phyloP scores from a whole-genome alignment of 1,139 yeast genomes.

The Nematodospora anomalae region DNA sequence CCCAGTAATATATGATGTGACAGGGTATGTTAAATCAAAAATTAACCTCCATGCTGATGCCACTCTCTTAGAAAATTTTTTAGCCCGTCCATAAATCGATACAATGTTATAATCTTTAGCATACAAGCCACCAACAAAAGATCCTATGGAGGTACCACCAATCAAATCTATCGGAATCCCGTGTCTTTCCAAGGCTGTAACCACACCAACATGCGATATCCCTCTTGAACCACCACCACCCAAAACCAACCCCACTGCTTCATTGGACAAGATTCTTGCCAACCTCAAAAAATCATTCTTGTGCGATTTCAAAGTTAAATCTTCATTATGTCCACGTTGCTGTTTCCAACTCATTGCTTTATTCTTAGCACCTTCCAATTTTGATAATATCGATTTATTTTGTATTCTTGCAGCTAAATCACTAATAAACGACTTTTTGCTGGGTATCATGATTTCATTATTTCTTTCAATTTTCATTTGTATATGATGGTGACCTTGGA shows the following conservation, averaged over 20 bases:
- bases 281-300: constrained; percentile 87
- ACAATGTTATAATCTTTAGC: constrained; percentile 91
- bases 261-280: constrained; percentile 87
- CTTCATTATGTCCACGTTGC: constrained; percentile 21
- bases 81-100: constrained; percentile 86
- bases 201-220: constrained; percentile 85
- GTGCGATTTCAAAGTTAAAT: constrained; percentile 54
- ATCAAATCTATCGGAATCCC: constrained; percentile 93
- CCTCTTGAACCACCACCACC: constrained; percentile 99
- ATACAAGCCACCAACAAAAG: constrained; percentile 92
- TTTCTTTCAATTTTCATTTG: constrained; percentile 49
- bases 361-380: constrained; percentile 34
- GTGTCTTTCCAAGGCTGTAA: constrained; percentile 88
- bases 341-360: constrained; percentile 22
- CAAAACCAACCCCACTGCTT: constrained; percentile 88
- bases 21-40: constrained; percentile 86
- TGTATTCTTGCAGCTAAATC: constrained; percentile 42
- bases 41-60: constrained; percentile 84
- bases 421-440: constrained; percentile 26
- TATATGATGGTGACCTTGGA: constrained; percentile 89
- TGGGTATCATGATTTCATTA: constrained; percentile 16
- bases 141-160: constrained; percentile 96
- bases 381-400: constrained; percentile 32
- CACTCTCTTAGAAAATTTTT: constrained; percentile 79
- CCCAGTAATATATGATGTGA: constrained; percentile 93